Base-by-base conservation (phyloP, 306 rosid species). In the Vigna hirtella region DNA sequence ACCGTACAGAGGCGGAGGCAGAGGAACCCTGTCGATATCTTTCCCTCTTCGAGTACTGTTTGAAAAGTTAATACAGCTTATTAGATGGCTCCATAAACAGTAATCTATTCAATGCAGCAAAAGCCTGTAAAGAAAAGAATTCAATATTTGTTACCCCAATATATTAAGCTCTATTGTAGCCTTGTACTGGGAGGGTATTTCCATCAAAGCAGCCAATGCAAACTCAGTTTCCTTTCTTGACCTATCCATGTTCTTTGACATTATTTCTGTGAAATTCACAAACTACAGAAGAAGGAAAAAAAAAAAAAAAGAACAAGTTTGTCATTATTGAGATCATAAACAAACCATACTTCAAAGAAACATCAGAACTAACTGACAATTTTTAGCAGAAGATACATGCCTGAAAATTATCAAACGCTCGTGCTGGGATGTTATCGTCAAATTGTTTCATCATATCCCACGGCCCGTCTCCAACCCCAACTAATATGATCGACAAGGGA, bases 391-490 rank as follows among this genome's bases (percentile, higher is more conserved):
- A 57, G 81, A 45, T 81, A 47, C 85, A 80, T 80, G 58, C 99
- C 93, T 96, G 99, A 86, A 96, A 96, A 79, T 96, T 93, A 88
- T 96, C 99, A 64, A 96, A 96, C 49, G 86, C 86, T 57, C 99
- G 92, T 7, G 94, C 90, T 2, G 99, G 99, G 82, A 96, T 93
- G 88, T 93, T 93, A 65, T 96, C 98, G 14, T 93, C 96, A 80
- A 96, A 96, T 82, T 90, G 82, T 82, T 81, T 91, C 98, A 96
- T 96, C 94, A 89, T 93, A 70, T 96, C 97, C 99, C 99, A 96
- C 4, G 99, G 99, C 49, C 99, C 99, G 56, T 96, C 99, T 78
- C 99, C 99, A 69, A 93, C 98, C 63, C 99, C 99, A 22, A 96
- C 99, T 58, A 96, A 65, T 76, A 96, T 75, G 72, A 96, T 96